These are phyloP conservation scores for Adansonia digitata DNA, from an alignment of 345 rosid genomes.

Conservation along the genomic window DNA sequence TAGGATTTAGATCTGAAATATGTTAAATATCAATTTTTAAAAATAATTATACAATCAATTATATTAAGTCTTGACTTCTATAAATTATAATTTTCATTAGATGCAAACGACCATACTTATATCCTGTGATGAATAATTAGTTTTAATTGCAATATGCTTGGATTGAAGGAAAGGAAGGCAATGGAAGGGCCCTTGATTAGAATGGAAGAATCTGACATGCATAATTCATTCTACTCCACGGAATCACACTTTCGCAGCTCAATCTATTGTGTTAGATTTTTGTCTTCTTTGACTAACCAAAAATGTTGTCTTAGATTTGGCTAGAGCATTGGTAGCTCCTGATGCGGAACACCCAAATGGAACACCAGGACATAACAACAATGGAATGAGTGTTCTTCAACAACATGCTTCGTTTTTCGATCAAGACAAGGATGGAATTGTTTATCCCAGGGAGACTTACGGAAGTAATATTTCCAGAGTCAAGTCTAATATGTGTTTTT, in stretches of 20 bases:
- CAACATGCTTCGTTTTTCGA: conserved; percentile 83
- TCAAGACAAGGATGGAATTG: conserved; percentile 56
- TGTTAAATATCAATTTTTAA: too few relatives aligned
- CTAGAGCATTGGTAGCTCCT: conserved; percentile 67
- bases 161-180: background rate
- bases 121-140: too few relatives aligned
- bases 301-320: conserved; percentile 40
- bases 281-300: background rate
- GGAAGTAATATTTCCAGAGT: conserved; percentile 23
- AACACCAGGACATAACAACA: conserved; percentile 49
- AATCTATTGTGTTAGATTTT: background rate
- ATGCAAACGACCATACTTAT: too few relatives aligned
- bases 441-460: conserved; percentile 88
- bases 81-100: too few relatives aligned
- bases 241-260: background rate
- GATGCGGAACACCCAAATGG: conserved; percentile 70
- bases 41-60: too few relatives aligned
- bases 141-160: background rate
- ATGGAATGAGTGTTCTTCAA: conserved; percentile 69
- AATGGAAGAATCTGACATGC: too few relatives aligned
- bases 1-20: too few relatives aligned
- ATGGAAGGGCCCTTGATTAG: too few relatives aligned
- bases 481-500: too few relatives aligned
- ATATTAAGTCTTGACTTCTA: too few relatives aligned
- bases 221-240: too few relatives aligned